Conservation (phyloP, 352 stramenopile genomes). For the Globisporangium radiosum region DNA sequence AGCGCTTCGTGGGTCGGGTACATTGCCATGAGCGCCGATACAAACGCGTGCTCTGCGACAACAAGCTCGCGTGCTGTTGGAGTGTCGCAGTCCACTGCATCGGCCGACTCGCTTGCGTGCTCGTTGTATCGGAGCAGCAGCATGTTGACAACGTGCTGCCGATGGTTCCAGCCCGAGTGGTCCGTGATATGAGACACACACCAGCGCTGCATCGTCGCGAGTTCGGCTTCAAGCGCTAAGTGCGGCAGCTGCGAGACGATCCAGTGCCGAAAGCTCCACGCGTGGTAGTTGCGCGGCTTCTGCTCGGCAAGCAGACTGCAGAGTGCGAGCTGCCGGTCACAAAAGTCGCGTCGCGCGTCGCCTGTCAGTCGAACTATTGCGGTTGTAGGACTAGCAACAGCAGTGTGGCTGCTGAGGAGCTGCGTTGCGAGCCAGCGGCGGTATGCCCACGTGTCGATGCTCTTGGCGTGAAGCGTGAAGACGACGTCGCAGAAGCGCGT, state of each 20-base stretch:
- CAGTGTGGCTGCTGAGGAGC: conserved; percentile 5
- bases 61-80: conserved; percentile 16
- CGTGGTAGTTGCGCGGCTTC: conserved; percentile 76
- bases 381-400: conserved; percentile 4
- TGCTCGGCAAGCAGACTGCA: conserved; percentile 51
- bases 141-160: conserved; percentile 46
- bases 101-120: too few relatives aligned
- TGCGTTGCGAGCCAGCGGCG: conserved; percentile 51
- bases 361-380: background rate
- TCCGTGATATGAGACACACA: conserved; percentile 65
- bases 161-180: conserved; percentile 78
- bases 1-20: conserved; percentile 60
- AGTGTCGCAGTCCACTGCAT: too few relatives aligned
- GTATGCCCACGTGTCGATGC: conserved; percentile 84
- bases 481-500: conserved; percentile 66
- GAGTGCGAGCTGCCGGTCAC: conserved; percentile 36
- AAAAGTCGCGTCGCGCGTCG: conserved; percentile 30
- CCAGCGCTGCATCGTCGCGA: conserved; percentile 46
- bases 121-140: conserved; percentile 3
- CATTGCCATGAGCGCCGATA: conserved; percentile 38
- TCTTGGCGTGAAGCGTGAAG: conserved; percentile 76
- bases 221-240: conserved; percentile 27
- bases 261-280: conserved; percentile 82
- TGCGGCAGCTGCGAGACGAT: conserved; percentile 36
- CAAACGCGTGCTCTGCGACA: conserved; percentile 37